Evolutionary conservation across 257 asterid genomes (phyloP).

Genomic region (Rauvolfia tetraphylla): DNA sequence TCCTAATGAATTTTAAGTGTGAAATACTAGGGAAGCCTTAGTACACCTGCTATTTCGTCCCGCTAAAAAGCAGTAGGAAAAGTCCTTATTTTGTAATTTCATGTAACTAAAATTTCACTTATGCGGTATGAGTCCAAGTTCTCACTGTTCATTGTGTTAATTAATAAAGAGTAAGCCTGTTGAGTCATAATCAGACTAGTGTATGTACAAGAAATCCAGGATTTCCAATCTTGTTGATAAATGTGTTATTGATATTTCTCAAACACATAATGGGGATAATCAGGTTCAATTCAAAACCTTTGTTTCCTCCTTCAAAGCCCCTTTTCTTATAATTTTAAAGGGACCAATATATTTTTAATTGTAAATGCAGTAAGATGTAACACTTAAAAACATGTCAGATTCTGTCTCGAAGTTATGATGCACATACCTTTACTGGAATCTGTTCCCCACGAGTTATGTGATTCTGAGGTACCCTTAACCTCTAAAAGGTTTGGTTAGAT

Average conservation of each 20-base stretch:
- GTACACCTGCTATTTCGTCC: not conserved
- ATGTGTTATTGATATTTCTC: not conserved
- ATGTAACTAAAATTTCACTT: not conserved
- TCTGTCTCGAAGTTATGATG: not conserved
- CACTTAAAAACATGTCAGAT: not conserved
- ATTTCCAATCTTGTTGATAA: not conserved
- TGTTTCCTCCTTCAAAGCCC: not conserved
- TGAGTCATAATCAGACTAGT: not conserved
- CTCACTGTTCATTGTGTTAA: not conserved
- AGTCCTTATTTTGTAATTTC: not conserved
- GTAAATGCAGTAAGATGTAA: not conserved
- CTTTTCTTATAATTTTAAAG: not conserved
- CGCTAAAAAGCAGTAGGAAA: not conserved
- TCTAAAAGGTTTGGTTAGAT: not conserved
- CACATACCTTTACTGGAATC: not conserved
- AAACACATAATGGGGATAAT: not conserved
- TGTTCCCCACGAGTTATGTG: not conserved
- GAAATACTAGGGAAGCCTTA: not conserved
- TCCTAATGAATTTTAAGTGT: not conserved
- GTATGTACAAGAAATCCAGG: not conserved
- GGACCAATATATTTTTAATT: not conserved
- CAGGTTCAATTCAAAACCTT: not conserved
- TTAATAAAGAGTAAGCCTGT: not conserved
- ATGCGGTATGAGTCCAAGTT: not conserved
- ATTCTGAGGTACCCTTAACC: not conserved